Evolutionary conservation across 768 basidiomycete genomes (phyloP), one percentile per base, ranked within the genome.

Genomic region (Leccinum subtestaceum): DNA sequence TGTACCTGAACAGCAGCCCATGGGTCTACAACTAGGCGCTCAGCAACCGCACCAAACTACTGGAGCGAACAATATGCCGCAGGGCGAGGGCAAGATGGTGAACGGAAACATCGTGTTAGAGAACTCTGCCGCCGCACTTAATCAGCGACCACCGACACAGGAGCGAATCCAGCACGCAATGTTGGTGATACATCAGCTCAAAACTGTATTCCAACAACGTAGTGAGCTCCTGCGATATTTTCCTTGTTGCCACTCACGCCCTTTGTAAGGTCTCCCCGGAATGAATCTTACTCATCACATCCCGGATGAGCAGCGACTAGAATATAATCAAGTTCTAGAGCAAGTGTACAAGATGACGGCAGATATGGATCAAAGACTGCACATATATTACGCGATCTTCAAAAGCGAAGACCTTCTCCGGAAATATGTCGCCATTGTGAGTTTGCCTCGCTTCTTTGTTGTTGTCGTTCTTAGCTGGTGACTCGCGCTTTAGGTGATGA

Each of bases 341-440:
- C 76, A 80, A 34, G 65, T 85, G 15, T 69, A 70, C 66, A 81
- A 77, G 52, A 66, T 75, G 52, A 76, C 77, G 43, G 48, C 51
- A 12, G 85, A 87, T 0, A 70, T 86, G 23, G 84, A 89, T 4
- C 48, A 57, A 31, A 84, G 78, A 62, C 71, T 90, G 15, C 75
- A 76, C 3, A 70, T 82, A 72, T 77, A 80, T 61, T 71, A 74
- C 54, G 65, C 77, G 21, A 68, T 84, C 47, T 64, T 83, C 50
- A 81, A 79, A 66, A 75, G 74, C 43, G 82, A 84, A 12, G 81
- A 80, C 0, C 43, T 72, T 47, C 74, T 88, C 52, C 80, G 76
- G 67, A 82, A 74, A 70, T 68, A 83, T 31, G 74, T 86, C 36
- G 68, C 75, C 12, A 84, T 87, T 55, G 88, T 89, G 64, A 59